Evolutionary conservation across 176 grass and related monocot species (phyloP).

Genomic region (Musa beccarii): DNA sequence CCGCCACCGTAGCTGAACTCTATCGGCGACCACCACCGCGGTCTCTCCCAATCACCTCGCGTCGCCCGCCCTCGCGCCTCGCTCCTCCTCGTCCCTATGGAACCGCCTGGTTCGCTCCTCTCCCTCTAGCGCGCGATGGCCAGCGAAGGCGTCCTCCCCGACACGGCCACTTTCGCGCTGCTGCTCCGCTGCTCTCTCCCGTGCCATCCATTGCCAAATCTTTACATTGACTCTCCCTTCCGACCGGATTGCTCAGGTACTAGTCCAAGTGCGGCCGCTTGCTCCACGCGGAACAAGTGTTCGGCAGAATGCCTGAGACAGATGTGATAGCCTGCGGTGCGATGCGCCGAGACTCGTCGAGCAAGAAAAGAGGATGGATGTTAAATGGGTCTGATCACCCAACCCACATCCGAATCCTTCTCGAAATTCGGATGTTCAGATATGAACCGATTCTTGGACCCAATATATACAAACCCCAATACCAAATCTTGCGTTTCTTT

Average conservation of each 20-base stretch:
- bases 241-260: background rate
- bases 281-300: background rate
- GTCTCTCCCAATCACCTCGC: background rate
- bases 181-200: background rate
- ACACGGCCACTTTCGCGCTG: background rate
- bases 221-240: background rate
- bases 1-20: too few relatives aligned
- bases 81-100: background rate
- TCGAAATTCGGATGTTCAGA: too few relatives aligned
- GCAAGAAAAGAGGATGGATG: too few relatives aligned
- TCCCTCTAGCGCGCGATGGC: constrained; percentile 3
- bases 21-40: too few relatives aligned
- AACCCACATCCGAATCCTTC: too few relatives aligned
- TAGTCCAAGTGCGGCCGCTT: constrained; percentile 10
- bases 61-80: background rate
- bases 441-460: too few relatives aligned
- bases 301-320: constrained; percentile 14
- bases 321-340: constrained; percentile 10
- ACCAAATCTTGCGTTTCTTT: too few relatives aligned
- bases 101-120: background rate
- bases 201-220: constrained; percentile 10
- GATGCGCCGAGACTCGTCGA: background rate
- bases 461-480: too few relatives aligned
- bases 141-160: constrained; percentile 1
- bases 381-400: too few relatives aligned